Base-by-base conservation (phyloP, 768 basidiomycete genomes). In the Termitomyces sp. region DNA sequence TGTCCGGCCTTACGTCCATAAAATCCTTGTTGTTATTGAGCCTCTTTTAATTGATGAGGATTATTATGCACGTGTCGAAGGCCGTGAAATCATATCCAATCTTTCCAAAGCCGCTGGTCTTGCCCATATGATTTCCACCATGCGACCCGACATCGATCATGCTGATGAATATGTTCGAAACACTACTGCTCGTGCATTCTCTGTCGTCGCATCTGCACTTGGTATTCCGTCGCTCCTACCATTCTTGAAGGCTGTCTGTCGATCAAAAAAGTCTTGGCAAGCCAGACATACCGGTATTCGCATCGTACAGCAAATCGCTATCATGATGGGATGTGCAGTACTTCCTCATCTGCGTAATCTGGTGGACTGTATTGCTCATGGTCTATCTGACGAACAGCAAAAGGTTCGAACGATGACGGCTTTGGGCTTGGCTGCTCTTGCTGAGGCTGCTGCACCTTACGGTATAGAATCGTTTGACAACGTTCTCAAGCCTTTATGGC, bases 311-410 rank as follows among this genome's bases (percentile, higher is more conserved):
- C 97, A 98, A 73, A 98, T 99, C 53, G 96, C 97, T 20, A 96
- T 98, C 69, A 98, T 98, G 95, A 98, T 98, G 95, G 96, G 96
- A 18, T 98, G 97, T 66, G 96, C 96, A 18, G 94, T 98, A 26
- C 83, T 99, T 1, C 97, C 97, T 16, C 97, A 98, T 74, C 80
- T 99, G 43, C 89, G 95, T 51, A 98, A 98, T 68, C 80, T 99
- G 47, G 97, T 99, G 28, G 93, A 95, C 61, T 94, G 96, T 63
- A 94, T 99, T 53, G 93, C 95, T 1, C 91, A 93, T 69, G 95
- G 94, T 41, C 76, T 95, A 53, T 85, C 91, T 48, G 95, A 97
- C 68, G 95, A 97, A 66, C 95, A 97, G 74, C 93, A 95, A 72
- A 97, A 97, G 69, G 95, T 97, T 52, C 81, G 92, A 64, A 97